Conservation (phyloP, 1,284 basidiomycete genomes). For the Puccinia novopanici region DNA sequence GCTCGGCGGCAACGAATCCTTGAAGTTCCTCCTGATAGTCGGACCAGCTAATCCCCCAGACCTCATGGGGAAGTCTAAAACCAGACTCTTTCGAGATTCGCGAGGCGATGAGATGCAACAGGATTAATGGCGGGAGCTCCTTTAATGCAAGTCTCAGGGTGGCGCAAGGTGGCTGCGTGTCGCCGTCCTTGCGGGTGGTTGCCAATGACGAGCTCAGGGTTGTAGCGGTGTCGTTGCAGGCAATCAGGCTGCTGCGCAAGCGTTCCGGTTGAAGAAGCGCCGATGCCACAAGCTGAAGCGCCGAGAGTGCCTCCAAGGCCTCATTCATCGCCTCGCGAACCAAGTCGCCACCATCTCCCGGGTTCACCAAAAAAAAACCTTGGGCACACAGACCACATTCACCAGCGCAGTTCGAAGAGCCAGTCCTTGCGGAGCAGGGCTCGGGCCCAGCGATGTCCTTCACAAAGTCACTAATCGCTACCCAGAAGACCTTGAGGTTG, state of each 20-base stretch:
- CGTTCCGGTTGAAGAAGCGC: slow-evolving; percentile 21
- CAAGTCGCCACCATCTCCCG: slow-evolving; percentile 31
- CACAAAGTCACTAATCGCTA: slow-evolving; percentile 34
- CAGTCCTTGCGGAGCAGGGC: background rate
- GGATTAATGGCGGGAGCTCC: slow-evolving; percentile 44
- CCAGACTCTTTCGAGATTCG: slow-evolving; percentile 22
- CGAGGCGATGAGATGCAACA: slow-evolving; percentile 22
- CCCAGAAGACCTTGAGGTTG: slow-evolving; percentile 28
- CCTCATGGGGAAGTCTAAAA: slow-evolving; percentile 40
- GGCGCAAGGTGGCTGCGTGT: background rate
- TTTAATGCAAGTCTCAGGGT: slow-evolving; percentile 30
- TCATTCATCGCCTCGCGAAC: slow-evolving; percentile 47
- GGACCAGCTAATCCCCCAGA: slow-evolving; percentile 40
- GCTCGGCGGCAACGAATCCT: slow-evolving; percentile 40
- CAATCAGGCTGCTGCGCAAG: slow-evolving; percentile 13
- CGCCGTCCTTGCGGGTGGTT: background rate
- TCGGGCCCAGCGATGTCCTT: slow-evolving; percentile 40
- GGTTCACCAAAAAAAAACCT: slow-evolving; percentile 37
- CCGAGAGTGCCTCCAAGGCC: slow-evolving; percentile 44
- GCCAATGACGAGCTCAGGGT: background rate
- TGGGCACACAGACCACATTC: slow-evolving; percentile 30
- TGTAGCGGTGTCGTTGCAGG: background rate
- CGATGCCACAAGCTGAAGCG: slow-evolving; percentile 33
- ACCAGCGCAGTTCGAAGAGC: background rate
- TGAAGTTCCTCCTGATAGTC: slow-evolving; percentile 24